Base-by-base conservation (phyloP, 2,329 filamentous ascomycete species). In the Arthrobotrys sphaeroides region DNA sequence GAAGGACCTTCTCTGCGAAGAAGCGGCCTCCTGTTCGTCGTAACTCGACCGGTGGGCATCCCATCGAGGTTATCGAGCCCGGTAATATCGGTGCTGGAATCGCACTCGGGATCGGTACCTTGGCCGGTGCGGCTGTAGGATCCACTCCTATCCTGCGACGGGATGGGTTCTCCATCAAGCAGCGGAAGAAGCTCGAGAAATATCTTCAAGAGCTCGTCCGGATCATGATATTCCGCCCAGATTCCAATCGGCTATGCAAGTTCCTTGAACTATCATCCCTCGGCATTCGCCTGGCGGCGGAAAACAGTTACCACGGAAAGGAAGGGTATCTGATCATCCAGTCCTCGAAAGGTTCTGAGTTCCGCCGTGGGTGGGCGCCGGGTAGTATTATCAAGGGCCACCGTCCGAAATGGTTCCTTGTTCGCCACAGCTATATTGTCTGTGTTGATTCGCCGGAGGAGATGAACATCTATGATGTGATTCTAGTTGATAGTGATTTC, bases 391-490 rank as follows among this genome's bases (percentile, higher is more conserved):
- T 93, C 80, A 89, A 89, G 61, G 88, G 93, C 10, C 94, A 97
- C 83, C 91, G 89, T 75, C 92, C 93, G 16, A 97, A 97, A 82
- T 99, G 95, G 95, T 99, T 99, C 81, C 85, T 98, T 18, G 93
- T 99, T n/a, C 87, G 95, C 60, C 94, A 98, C 83, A 98, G 93
- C 84, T 99, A 99, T 81, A 90, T 99, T 73, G 94, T 97, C 47
- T 97, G 94, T 79, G 94, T 98, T n/a, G 94, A 98, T 81, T 97
- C 95, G 0, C 95, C 95, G 0, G 94, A 98, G 82, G 96, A 96
- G 79, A 96, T 98, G 91, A 94, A 97, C 80, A 96, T 98, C 33
- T 97, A 97, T 82, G 96, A 99, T 83, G 95, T 99, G 20, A 98
- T 97, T 82, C 86, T 99, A n/a, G 92, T 98, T 24, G 95, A 99